A percentile compares a stretch with the other conserved stretches of the same genome.
These are phyloP conservation scores for Jamesozyma gamospora DNA, from an alignment of 805 yeast genomes.

Conservation along the genomic window DNA sequence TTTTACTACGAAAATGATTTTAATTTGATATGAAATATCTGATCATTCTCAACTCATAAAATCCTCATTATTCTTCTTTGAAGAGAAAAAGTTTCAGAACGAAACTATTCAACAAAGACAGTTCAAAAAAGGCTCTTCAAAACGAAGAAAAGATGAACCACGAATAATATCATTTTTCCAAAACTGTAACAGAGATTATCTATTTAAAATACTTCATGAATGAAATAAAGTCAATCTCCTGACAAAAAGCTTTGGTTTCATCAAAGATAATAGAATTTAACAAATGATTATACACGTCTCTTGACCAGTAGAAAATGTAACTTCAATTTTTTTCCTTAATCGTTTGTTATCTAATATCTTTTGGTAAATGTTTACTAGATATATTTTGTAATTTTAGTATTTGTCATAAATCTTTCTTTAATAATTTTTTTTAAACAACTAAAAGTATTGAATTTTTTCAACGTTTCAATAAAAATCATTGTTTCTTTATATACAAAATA, in stretches of 20 bases:
- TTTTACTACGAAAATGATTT: conserved; percentile 1
- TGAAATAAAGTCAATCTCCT: not conserved
- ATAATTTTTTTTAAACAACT: no score
- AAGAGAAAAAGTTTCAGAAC: conserved; percentile 1
- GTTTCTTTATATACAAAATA: no score
- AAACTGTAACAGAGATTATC: conserved; percentile 1
- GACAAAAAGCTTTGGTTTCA: conserved; percentile 1
- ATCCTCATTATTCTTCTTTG: conserved; percentile 1
- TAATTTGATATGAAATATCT: not conserved
- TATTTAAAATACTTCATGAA: not conserved
- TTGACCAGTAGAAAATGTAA: no score
- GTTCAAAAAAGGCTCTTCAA: conserved; percentile 1
- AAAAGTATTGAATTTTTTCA: no score
- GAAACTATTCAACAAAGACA: not conserved
- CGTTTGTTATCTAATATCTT: no score
- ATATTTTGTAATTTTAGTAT: no score
- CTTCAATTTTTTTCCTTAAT: no score
- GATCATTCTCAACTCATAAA: conserved; percentile 1
- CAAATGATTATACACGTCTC: no score
- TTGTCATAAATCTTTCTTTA: no score
- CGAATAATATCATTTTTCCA: conserved; percentile 2
- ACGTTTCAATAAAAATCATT: no score
- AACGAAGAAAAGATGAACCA: conserved; percentile 1
- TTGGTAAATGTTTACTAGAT: no score
- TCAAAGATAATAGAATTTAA: no score